phyloP scores from a whole-genome alignment of 441 rosid genomes.

The Mallotus repandus region DNA sequence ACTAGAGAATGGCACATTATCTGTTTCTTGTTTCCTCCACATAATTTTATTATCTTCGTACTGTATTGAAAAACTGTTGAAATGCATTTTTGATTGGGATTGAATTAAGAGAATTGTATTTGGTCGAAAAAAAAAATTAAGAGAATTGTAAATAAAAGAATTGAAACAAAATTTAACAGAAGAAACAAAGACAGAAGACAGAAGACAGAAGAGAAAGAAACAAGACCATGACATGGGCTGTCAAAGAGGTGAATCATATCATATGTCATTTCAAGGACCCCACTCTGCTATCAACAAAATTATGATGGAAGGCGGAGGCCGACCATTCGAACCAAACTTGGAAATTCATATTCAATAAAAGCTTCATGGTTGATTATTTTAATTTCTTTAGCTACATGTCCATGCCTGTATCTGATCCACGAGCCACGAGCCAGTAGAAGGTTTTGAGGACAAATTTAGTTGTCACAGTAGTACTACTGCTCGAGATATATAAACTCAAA shows the following conservation, averaged over 20 bases:
- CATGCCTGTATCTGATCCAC: not conserved
- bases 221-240: conserved; percentile 5
- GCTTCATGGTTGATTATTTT: conserved; percentile 5
- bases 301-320: conserved; percentile 37
- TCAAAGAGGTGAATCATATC: conserved; percentile 24
- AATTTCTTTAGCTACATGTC: not conserved
- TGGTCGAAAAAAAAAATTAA: too few relatives aligned
- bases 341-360: conserved; percentile 12
- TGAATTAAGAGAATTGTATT: too few relatives aligned
- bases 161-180: too few relatives aligned
- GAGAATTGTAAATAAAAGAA: too few relatives aligned
- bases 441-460: not conserved
- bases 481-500: too few relatives aligned
- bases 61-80: too few relatives aligned
- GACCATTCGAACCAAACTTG: conserved; percentile 24
- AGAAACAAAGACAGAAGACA: not conserved
- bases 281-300: conserved; percentile 21
- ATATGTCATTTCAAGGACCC: conserved; percentile 33
- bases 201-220: not conserved
- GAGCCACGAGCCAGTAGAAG: not conserved
- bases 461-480: too few relatives aligned
- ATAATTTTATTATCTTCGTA: too few relatives aligned
- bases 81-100: too few relatives aligned
- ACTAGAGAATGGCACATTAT: too few relatives aligned
- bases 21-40: too few relatives aligned